Conservation (phyloP, 139 green algal species). For the Picochlorum sp. region DNA sequence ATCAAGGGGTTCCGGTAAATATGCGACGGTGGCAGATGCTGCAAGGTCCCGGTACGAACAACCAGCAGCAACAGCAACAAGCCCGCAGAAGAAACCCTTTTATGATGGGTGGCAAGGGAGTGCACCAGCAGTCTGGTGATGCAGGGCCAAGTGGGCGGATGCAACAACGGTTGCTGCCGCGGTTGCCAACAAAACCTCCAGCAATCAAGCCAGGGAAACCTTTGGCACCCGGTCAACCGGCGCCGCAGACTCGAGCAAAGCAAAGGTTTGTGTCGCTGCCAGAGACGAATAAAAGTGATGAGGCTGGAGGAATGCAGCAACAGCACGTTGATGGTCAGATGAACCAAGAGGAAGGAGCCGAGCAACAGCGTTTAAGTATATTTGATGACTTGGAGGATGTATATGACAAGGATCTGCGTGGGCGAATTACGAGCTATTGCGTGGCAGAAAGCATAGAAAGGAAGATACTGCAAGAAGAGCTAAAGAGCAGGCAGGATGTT, state of each 20-base stretch:
- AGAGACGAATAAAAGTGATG: no score
- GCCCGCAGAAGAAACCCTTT: no score
- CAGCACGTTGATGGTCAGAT: background rate
- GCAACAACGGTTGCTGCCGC: background rate
- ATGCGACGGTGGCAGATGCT: no score
- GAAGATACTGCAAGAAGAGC: conserved; percentile 9
- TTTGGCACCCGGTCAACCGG: conserved; percentile 15
- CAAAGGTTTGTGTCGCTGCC: conserved; percentile 42
- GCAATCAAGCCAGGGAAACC: conserved; percentile 3
- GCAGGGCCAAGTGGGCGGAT: no score
- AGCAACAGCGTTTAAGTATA: conserved; percentile 11
- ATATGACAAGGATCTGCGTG: conserved; percentile 1
- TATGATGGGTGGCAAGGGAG: no score
- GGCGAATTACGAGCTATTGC: conserved; percentile 54
- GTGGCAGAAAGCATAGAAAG: conserved; percentile 40
- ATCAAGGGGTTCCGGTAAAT: no score
- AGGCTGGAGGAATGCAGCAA: no score
- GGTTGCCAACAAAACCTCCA: background rate
- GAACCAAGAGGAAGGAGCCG: background rate
- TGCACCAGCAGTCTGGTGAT: no score
- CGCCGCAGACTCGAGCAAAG: background rate
- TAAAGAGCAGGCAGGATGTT: conserved; percentile 1
- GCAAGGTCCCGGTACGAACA: no score
- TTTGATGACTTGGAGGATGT: conserved; percentile 17
- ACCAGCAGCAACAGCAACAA: no score